phyloP scores from a whole-genome alignment of 768 basidiomycete genomes.

The Podaxis pistillaris region DNA sequence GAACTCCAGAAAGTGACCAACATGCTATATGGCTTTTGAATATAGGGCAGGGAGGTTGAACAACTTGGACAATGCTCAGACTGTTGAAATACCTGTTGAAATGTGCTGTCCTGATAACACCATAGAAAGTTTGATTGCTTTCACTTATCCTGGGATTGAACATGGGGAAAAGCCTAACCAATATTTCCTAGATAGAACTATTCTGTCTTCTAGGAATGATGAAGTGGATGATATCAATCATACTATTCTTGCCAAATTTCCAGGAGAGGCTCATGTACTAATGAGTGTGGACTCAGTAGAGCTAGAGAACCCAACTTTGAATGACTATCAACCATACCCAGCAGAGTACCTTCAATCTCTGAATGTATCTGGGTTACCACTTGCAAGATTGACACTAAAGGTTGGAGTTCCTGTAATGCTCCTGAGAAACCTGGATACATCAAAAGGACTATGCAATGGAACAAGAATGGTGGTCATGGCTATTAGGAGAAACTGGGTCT shows the following conservation, averaged over 20 bases:
- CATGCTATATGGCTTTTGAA: too few species aligned
- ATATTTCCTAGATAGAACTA: background rate
- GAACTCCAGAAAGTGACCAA: too few species aligned
- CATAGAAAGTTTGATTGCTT: too few species aligned
- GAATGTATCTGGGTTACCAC: background rate
- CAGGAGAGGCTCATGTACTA: background rate
- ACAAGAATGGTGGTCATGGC: slow-evolving; percentile 25
- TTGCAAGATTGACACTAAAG: background rate
- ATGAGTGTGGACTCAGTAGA: background rate
- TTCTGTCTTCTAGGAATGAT: background rate
- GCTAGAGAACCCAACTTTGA: background rate
- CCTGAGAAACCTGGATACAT: slow-evolving; percentile 27
- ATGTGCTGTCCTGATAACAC: too few species aligned
- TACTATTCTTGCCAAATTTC: background rate
- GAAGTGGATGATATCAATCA: background rate
- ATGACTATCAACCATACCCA: background rate
- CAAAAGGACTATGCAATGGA: slow-evolving; percentile 29
- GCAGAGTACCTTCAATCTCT: background rate
- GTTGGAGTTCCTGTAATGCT: slow-evolving; percentile 27
- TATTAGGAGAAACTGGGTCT: slow-evolving; percentile 16
- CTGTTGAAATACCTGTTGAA: too few species aligned
- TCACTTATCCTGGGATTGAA: too few species aligned
- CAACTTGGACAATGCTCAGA: too few species aligned
- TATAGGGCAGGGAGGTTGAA: too few species aligned
- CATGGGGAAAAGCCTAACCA: too few species aligned